phyloP scores from a whole-genome alignment of 1,284 basidiomycete genomes.

The Tetrapyrgos nigripes region DNA sequence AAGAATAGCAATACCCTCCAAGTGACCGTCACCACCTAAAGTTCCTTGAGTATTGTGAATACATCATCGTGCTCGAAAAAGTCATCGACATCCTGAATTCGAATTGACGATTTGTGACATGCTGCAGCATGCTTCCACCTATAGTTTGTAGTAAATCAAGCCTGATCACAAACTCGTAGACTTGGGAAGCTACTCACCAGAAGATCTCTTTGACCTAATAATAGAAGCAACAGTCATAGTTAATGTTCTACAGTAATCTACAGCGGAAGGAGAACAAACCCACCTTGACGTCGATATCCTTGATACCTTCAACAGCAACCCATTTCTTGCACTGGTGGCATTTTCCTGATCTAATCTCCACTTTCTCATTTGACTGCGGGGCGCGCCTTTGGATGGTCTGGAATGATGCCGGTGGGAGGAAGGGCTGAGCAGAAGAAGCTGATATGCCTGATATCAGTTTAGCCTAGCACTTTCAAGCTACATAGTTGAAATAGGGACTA shows the following conservation, averaged over 20 bases:
- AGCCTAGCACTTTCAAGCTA: neutral
- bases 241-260: slow-evolving; percentile 12
- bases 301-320: slow-evolving; percentile 73
- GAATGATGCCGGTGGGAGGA: slow-evolving; percentile 76
- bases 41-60: slow-evolving; percentile 14
- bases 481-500: slow-evolving; percentile 9
- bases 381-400: slow-evolving; percentile 52
- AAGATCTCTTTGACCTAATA: slow-evolving; percentile 66
- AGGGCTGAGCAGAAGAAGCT: slow-evolving; percentile 64
- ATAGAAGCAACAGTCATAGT: slow-evolving; percentile 37
- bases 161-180: neutral
- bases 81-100: slow-evolving; percentile 62
- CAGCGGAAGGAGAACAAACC: slow-evolving; percentile 29
- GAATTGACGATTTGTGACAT: slow-evolving; percentile 66
- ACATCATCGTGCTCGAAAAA: slow-evolving; percentile 50
- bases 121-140: slow-evolving; percentile 85
- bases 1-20: no score
- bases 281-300: slow-evolving; percentile 71
- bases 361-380: slow-evolving; percentile 63
- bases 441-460: slow-evolving; percentile 61
- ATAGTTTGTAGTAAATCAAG: slow-evolving; percentile 10
- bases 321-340: slow-evolving; percentile 80
- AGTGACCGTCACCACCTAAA: neutral
- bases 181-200: slow-evolving; percentile 53
- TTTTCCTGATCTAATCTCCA: slow-evolving; percentile 66